Conservation (phyloP, 495 filamentous ascomycete genomes). For the Aspergillus olivimuriae region DNA sequence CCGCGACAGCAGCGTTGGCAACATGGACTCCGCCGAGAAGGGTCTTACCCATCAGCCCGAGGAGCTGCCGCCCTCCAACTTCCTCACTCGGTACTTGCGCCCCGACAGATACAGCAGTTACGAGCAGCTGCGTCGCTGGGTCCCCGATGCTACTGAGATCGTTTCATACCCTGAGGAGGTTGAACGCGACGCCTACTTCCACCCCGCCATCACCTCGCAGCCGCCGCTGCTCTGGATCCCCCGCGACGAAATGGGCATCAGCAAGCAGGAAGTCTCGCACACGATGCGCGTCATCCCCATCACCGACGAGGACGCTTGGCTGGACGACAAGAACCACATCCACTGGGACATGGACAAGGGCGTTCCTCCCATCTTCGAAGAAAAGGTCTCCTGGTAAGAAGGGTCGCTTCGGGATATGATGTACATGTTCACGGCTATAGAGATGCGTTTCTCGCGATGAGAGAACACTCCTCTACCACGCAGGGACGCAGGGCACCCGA, state of each 20-base stretch:
- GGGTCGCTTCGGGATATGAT: not conserved
- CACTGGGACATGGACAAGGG: conserved; percentile 67
- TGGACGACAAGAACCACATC: conserved; percentile 76
- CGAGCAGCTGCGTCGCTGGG: conserved; percentile 59
- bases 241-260: conserved; percentile 67
- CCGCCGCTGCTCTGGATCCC: conserved; percentile 82
- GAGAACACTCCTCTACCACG: no score
- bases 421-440: no score
- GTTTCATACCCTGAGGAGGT: conserved; percentile 52
- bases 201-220: conserved; percentile 59
- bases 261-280: conserved; percentile 68
- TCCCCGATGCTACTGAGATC: conserved; percentile 51
- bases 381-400: conserved; percentile 44
- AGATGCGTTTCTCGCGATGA: no score
- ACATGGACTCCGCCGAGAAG: conserved; percentile 33
- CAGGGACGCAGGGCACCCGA: no score
- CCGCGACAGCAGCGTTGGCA: conserved; percentile 25
- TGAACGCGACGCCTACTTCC: conserved; percentile 66
- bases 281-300: conserved; percentile 67
- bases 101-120: conserved; percentile 76
- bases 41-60: conserved; percentile 19
- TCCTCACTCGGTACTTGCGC: conserved; percentile 65
- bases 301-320: conserved; percentile 73
- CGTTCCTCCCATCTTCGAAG: conserved; percentile 72
- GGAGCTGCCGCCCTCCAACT: conserved; percentile 41